Base-by-base conservation (phyloP, 2,329 filamentous ascomycete genomes). In the Pseudonectria buxi region DNA sequence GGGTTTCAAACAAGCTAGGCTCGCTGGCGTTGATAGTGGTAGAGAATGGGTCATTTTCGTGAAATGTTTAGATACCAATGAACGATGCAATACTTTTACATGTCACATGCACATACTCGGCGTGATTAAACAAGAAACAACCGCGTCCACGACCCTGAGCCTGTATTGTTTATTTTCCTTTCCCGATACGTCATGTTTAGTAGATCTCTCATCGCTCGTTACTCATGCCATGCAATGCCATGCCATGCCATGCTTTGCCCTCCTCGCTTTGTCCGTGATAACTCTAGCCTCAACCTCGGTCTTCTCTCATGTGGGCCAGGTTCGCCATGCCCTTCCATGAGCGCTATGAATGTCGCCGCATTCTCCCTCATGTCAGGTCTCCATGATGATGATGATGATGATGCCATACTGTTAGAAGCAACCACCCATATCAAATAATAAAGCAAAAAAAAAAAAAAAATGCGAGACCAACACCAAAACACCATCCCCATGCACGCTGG, bases 391-490 rank as follows among this genome's bases (percentile, higher is more conserved):
- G 18, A 22, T 22, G 18, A 22, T 22, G 18, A 22, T 22, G 18
- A 22, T 9, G 9, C 18, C 18, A 22, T 22, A 9, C 9, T 9
- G 18, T 22, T 9, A 6, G 18, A 22, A 5, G 18, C 18, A 22
- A 9, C 9, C 18, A 9, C 18, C 18, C 5, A 22, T 22, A 9
- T 22, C 9, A 15, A 43, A 37, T 31, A 31, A 43, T 35, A 39
- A 37, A 38, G 30, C 29, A 59, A 56, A 61, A 47, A 47, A 50
- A 52, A 50, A 51, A 41, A 46, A 46, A 49, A 58, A 51, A 14
- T 30, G 38, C 26, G 16, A 26, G 24, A 31, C 34, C 13, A 39
- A 27, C 36, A 39, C 51, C 12, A 44, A 41, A 49, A 53, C 48
- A 35, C 51, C 49, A 31, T 31, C 32, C 29, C 32, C 29, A 49